Base-by-base conservation (phyloP, 441 rosid genomes). In the Euphorbia celastroides region DNA sequence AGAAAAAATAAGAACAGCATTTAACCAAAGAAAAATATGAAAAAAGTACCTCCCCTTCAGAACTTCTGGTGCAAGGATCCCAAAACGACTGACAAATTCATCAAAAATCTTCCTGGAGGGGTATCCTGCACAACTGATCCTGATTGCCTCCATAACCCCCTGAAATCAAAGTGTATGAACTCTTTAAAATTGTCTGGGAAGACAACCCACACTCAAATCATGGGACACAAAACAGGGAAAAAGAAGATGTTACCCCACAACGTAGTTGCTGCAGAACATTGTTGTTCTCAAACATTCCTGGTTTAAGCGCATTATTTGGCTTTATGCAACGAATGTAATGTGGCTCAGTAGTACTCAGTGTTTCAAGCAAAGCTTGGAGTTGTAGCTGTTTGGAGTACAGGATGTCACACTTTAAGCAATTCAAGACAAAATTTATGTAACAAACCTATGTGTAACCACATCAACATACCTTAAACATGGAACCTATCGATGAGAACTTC, bases 71-170 rank as follows among this genome's bases (percentile, higher is more conserved):
- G 83, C 84, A 65, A 95, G 72, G 55, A 92, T 79, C 58, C 80
- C 67, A 79, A 95, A 92, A 74, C 96, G 92, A 62, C 68, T 58
- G 54, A 82, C 50, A 73, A 95, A 92, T 74, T 95, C 98, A 64
- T 72, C 71, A 76, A 92, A 95, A 12, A 76, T 57, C 80, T 85
- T 95, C 77, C 99, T 82, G 65, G 97, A 87, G 44, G 99, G 98
- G 81, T 82, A 95, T 69, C 98, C 98, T 56, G 97, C 98, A 76
- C 99, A 95, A 63, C 98, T 95, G 74, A 95, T 95, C 82, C 99
- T 85, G 73, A 95, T 92, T 66, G 98, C 99, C 78, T 95, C 98
- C 95, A 95, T 83, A 72, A 95, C 99, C 46, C 98, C 99, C 99
- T 95, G 74, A 57, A 73, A 41, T 64, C 51, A 77, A 41, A 65